Conservation (phyloP, 768 basidiomycete species). For the Collybia mongolica region DNA sequence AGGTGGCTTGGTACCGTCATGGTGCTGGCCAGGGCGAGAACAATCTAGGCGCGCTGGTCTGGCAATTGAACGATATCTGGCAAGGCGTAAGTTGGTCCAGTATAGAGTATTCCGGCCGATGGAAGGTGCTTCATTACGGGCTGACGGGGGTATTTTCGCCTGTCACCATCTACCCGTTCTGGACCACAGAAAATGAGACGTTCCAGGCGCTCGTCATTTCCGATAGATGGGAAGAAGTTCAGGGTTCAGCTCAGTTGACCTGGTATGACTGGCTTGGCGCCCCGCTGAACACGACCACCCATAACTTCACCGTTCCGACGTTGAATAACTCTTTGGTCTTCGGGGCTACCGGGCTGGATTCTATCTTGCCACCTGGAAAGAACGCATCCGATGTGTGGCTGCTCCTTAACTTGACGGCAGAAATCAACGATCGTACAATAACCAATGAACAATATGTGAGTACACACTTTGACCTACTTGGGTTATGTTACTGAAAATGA, state of each 20-base stretch:
- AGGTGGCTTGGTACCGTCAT: slow-evolving; percentile 58
- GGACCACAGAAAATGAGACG: slow-evolving; percentile 47
- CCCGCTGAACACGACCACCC: slow-evolving; percentile 32
- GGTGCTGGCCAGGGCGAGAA: slow-evolving; percentile 57
- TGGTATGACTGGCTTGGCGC: slow-evolving; percentile 59
- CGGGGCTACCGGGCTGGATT: slow-evolving; percentile 36
- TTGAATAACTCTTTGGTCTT: slow-evolving; percentile 51
- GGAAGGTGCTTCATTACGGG: slow-evolving; percentile 60
- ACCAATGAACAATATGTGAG: slow-evolving; percentile 54
- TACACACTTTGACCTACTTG: neutral
- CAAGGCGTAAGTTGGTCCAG: slow-evolving; percentile 56
- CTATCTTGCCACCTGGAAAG: slow-evolving; percentile 43
- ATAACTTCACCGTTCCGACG: slow-evolving; percentile 41
- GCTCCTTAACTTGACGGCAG: slow-evolving; percentile 46
- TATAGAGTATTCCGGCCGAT: slow-evolving; percentile 56
- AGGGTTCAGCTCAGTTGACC: slow-evolving; percentile 47
- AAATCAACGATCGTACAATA: slow-evolving; percentile 36
- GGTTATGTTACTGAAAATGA: neutral
- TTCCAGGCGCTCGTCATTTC: slow-evolving; percentile 49
- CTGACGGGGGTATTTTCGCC: slow-evolving; percentile 44
- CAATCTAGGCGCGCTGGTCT: slow-evolving; percentile 56
- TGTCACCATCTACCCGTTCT: slow-evolving; percentile 54
- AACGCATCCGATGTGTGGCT: slow-evolving; percentile 48
- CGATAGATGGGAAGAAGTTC: slow-evolving; percentile 46
- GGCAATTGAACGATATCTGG: slow-evolving; percentile 64